phyloP scores from a whole-genome alignment of 768 basidiomycete genomes.

The Naganishia randhawae region DNA sequence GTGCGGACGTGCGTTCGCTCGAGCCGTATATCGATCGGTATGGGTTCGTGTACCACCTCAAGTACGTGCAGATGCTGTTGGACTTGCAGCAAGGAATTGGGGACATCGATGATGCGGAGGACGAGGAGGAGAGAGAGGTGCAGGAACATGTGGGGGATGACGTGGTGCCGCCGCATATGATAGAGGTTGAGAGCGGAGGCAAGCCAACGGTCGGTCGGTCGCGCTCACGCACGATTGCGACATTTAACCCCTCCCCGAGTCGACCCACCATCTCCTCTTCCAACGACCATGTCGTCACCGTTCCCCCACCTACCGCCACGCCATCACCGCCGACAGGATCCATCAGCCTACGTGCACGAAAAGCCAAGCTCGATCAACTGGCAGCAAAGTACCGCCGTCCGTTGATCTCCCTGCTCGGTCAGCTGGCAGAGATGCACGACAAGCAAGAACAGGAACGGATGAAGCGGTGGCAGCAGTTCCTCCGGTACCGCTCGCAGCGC shows the following conservation, averaged over 20 bases:
- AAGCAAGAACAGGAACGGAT: constrained; percentile 60
- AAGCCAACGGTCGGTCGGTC: constrained; percentile 2
- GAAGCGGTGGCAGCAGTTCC: constrained; percentile 84
- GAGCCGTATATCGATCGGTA: constrained; percentile 47
- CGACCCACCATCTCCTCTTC: constrained; percentile 9
- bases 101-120: constrained; percentile 6
- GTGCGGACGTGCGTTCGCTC: constrained; percentile 33
- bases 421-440: constrained; percentile 79
- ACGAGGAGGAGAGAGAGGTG: neutral
- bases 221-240: constrained; percentile 21
- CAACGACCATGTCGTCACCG: constrained; percentile 13
- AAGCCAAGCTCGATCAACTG: constrained; percentile 25
- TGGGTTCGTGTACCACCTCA: constrained; percentile 46
- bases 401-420: constrained; percentile 66
- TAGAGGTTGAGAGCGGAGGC: neutral
- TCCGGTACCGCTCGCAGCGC: constrained; percentile 52
- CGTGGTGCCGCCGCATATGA: neutral
- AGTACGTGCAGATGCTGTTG: constrained; percentile 26
- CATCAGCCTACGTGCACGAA: neutral
- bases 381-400: constrained; percentile 39
- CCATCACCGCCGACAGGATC: neutral
- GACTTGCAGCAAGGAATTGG: constrained; percentile 19
- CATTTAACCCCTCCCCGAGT: constrained; percentile 24
- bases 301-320: neutral
- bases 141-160: neutral